These are phyloP conservation scores for Hirsutella thompsonii DNA, from an alignment of 2,329 filamentous ascomycete genomes.

Conservation along the genomic window DNA sequence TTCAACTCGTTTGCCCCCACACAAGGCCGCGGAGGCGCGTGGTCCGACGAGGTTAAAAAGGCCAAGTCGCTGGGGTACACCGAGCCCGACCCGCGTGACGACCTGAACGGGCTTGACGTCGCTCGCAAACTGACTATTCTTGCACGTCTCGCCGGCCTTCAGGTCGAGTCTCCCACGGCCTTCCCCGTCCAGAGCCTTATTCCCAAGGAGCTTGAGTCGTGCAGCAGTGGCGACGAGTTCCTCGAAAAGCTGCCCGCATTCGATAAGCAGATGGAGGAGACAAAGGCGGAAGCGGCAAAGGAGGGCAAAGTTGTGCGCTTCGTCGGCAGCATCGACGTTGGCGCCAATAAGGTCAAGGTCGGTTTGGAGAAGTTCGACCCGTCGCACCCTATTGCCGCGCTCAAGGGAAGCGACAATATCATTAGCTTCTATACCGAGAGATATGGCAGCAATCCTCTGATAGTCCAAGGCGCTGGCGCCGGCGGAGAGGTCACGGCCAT, in stretches of 20 bases:
- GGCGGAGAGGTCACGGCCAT: constrained; percentile 95
- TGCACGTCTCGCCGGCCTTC: constrained; percentile 70
- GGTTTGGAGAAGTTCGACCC: constrained; percentile 81
- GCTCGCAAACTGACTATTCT: constrained; percentile 95
- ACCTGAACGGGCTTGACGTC: constrained; percentile 79
- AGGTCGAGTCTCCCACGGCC: constrained; percentile 68
- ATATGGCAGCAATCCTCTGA: constrained; percentile 82
- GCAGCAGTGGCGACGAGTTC: constrained; percentile 72
- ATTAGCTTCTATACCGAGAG: constrained; percentile 97
- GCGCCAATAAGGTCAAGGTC: constrained; percentile 73
- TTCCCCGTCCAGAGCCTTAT: constrained; percentile 95
- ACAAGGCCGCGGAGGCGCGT: constrained; percentile 60
- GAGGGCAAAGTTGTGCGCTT: constrained; percentile 89
- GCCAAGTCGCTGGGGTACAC: constrained; percentile 91
- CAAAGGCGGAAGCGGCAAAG: constrained; percentile 73
- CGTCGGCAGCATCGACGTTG: constrained; percentile 84
- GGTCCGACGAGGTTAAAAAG: constrained; percentile 83
- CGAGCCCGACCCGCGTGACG: constrained; percentile 76
- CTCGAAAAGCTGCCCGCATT: constrained; percentile 67
- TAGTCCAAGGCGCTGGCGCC: constrained; percentile 87
- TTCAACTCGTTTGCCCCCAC: constrained; percentile 95
- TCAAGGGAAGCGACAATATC: constrained; percentile 98
- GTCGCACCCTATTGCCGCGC: constrained; percentile 79
- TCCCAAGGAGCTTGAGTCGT: constrained; percentile 70
- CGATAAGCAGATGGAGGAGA: constrained; percentile 78